Conservation (phyloP, 768 basidiomycete species). For the Leucosporidium creatinivorum region DNA sequence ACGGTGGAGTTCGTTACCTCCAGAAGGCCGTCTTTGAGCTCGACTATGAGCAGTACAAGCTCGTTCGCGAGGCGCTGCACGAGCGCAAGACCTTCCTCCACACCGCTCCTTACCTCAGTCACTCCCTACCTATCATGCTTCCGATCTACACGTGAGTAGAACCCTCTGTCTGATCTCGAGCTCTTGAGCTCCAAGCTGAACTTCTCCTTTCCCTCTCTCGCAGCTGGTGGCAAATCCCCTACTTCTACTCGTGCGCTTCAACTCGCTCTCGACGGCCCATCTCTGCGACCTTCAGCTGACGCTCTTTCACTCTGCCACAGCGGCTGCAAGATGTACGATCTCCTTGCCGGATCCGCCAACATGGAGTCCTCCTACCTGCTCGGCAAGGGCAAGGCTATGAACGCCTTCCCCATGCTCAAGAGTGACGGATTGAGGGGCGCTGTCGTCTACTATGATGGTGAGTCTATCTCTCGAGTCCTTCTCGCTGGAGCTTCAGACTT, state of each 20-base stretch:
- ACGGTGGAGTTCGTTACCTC: slow-evolving; percentile 93
- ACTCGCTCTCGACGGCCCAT: too few relatives aligned
- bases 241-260: slow-evolving; percentile 63
- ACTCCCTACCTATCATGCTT: slow-evolving; percentile 93
- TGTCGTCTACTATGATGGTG: slow-evolving; percentile 94
- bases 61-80: slow-evolving; percentile 88
- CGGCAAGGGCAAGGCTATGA: slow-evolving; percentile 85
- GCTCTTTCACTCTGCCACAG: background rate
- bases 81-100: slow-evolving; percentile 90
- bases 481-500: too few relatives aligned
- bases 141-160: slow-evolving; percentile 75
- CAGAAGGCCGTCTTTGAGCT: slow-evolving; percentile 94
- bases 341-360: slow-evolving; percentile 90
- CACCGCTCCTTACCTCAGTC: slow-evolving; percentile 85
- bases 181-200: background rate
- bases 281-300: background rate
- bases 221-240: slow-evolving; percentile 87
- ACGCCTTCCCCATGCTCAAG: slow-evolving; percentile 95
- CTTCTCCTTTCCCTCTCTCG: slow-evolving; percentile 41
- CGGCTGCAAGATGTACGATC: slow-evolving; percentile 92
- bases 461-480: slow-evolving; percentile 4
- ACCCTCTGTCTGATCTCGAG: background rate
- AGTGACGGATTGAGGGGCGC: slow-evolving; percentile 84
- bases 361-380: slow-evolving; percentile 94
- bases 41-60: slow-evolving; percentile 82